Conservation (phyloP, 495 filamentous ascomycete species). For the Aspergillus funiculosus region DNA sequence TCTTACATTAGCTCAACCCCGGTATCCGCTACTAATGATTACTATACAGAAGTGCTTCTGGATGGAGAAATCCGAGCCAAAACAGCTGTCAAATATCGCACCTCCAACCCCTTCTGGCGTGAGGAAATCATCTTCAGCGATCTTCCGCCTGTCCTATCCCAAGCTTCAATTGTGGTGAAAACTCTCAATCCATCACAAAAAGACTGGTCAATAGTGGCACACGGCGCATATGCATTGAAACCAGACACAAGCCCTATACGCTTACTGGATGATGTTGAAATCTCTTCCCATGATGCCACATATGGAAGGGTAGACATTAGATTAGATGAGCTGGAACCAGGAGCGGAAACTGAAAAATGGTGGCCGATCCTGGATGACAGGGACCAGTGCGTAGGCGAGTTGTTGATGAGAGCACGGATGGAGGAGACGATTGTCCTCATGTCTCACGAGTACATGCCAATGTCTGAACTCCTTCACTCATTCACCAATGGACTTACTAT, state of each 20-base stretch:
- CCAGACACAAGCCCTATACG: conserved; percentile 40
- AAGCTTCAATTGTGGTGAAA: conserved; percentile 77
- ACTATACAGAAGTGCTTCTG: conserved; percentile 86
- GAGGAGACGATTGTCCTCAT: conserved; percentile 88
- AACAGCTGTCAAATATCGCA: conserved; percentile 76
- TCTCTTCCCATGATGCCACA: conserved; percentile 51
- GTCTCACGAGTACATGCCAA: conserved; percentile 72
- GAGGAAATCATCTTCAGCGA: conserved; percentile 87
- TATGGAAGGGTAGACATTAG: conserved; percentile 76
- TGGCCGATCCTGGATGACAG: conserved; percentile 72
- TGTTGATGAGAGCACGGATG: conserved; percentile 76
- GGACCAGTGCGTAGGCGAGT: conserved; percentile 71
- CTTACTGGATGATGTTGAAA: conserved; percentile 46
- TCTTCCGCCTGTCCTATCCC: conserved; percentile 72
- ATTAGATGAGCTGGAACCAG: conserved; percentile 73
- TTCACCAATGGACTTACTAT: conserved; percentile 79
- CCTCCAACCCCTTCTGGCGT: conserved; percentile 85
- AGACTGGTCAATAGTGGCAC: conserved; percentile 48
- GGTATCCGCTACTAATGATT: conserved; percentile 40
- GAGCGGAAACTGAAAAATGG: conserved; percentile 84
- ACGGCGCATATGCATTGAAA: conserved; percentile 40
- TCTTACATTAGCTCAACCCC: conserved; percentile 31
- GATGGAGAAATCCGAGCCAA: conserved; percentile 85
- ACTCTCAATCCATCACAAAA: conserved; percentile 48
- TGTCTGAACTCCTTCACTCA: conserved; percentile 78